Evolutionary conservation across 805 yeast species (phyloP).

Genomic region (Ogataea henricii): DNA sequence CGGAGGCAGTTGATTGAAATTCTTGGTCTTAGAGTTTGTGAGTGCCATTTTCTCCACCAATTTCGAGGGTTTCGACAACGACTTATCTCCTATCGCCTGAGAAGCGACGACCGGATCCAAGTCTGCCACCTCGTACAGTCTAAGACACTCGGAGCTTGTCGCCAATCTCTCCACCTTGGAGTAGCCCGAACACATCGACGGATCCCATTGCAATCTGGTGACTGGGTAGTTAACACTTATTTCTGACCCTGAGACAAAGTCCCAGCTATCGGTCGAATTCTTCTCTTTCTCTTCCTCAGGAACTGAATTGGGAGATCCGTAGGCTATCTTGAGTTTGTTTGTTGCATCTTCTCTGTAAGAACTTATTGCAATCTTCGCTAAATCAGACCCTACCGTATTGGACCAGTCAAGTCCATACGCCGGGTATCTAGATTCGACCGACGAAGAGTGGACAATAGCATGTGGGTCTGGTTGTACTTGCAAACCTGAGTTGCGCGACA

Average conservation of each 20-base stretch:
- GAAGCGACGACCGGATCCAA: slow-evolving; percentile 13
- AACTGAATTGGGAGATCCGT: slow-evolving; percentile 33
- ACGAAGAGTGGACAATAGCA: slow-evolving; percentile 35
- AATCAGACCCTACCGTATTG: slow-evolving; percentile 31
- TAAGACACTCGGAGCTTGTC: slow-evolving; percentile 69
- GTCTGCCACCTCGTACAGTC: slow-evolving; percentile 43
- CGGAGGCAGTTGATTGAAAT: slow-evolving; percentile 70
- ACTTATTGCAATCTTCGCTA: slow-evolving; percentile 63
- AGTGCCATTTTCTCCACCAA: slow-evolving; percentile 44
- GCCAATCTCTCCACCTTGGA: slow-evolving; percentile 50
- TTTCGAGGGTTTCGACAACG: slow-evolving; percentile 10
- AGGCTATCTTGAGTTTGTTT: slow-evolving; percentile 61
- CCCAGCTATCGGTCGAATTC: slow-evolving; percentile 35
- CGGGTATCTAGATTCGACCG: slow-evolving; percentile 51
- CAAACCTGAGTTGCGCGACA: slow-evolving; percentile 5
- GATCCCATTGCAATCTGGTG: slow-evolving; percentile 76
- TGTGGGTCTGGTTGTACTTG: slow-evolving; percentile 12
- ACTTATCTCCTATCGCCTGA: slow-evolving; percentile 3
- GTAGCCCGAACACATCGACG: slow-evolving; percentile 37
- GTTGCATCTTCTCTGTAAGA: slow-evolving; percentile 77
- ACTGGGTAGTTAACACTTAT: slow-evolving; percentile 63
- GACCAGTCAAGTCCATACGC: slow-evolving; percentile 58
- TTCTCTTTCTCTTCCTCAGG: slow-evolving; percentile 25
- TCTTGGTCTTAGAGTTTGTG: slow-evolving; percentile 44
- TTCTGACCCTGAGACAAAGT: slow-evolving; percentile 53